phyloP scores from a whole-genome alignment of 208 protist species.

The Naegleria fowleri region DNA sequence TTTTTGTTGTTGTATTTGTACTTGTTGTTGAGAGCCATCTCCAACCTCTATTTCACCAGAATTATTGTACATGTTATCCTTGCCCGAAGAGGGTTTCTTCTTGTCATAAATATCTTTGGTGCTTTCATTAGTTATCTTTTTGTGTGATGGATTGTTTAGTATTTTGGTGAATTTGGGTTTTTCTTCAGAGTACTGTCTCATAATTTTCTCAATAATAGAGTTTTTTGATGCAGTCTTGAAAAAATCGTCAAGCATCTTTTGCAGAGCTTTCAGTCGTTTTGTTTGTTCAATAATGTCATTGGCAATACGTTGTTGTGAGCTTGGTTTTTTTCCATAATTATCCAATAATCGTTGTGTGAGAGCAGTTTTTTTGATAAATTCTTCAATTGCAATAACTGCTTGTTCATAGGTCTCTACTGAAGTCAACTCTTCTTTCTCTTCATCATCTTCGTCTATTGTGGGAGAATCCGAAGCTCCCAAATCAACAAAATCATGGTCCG shows the following conservation, averaged over 20 bases:
- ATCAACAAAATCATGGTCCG: neutral
- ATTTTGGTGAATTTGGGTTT: neutral
- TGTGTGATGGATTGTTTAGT: neutral
- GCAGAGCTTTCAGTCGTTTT: neutral
- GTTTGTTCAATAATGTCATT: neutral
- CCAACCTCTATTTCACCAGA: neutral
- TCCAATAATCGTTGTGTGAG: neutral
- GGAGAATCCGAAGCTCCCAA: neutral
- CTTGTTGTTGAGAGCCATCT: neutral
- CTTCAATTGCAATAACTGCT: neutral
- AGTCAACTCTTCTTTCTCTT: neutral
- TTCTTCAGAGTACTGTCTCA: neutral
- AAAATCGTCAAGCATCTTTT: neutral
- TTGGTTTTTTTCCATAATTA: neutral
- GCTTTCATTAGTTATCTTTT: neutral
- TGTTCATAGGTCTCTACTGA: neutral
- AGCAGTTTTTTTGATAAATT: neutral
- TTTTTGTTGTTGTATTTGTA: conserved; percentile 14
- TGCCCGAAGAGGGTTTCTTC: neutral
- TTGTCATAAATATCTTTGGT: neutral
- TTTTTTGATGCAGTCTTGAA: neutral
- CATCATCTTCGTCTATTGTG: neutral
- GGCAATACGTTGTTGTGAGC: neutral
- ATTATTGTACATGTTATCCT: neutral
- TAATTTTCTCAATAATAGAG: neutral